Conservation (phyloP, 2,329 filamentous ascomycete genomes). For the Fusarium sororula region DNA sequence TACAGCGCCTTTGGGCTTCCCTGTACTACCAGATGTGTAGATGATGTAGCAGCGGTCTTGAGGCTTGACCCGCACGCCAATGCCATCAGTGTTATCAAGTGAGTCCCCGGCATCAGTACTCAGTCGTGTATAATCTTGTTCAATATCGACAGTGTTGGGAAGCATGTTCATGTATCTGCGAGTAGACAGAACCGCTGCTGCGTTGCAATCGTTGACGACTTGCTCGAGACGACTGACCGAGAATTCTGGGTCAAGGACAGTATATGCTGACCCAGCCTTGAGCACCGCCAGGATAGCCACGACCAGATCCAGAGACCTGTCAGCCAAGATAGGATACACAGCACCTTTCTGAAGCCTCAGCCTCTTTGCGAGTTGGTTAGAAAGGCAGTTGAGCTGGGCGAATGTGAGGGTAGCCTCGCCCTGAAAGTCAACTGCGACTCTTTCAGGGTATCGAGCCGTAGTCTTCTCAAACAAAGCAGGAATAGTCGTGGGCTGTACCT, state of each 20-base stretch:
- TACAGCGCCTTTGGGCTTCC: conserved; percentile 34
- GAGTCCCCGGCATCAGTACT: accelerated
- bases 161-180: neutral
- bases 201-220: conserved; percentile 23
- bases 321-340: conserved; percentile 4
- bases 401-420: neutral
- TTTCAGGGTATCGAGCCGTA: neutral
- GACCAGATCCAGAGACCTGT: conserved; percentile 17
- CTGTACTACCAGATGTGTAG: conserved; percentile 37
- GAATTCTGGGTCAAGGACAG: conserved; percentile 27
- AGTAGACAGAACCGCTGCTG: neutral
- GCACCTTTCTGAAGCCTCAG: neutral
- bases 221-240: conserved; percentile 21
- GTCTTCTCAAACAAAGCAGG: conserved; percentile 1
- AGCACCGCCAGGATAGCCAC: conserved; percentile 33
- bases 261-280: conserved; percentile 36
- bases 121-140: neutral
- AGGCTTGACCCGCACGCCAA: neutral
- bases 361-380: neutral
- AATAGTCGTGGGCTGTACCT: neutral
- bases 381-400: neutral
- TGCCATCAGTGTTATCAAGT: neutral
- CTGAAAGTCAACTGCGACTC: neutral
- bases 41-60: conserved; percentile 29
- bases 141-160: neutral